phyloP scores from a whole-genome alignment of 208 protist species.

The Trypanosoma avium region DNA sequence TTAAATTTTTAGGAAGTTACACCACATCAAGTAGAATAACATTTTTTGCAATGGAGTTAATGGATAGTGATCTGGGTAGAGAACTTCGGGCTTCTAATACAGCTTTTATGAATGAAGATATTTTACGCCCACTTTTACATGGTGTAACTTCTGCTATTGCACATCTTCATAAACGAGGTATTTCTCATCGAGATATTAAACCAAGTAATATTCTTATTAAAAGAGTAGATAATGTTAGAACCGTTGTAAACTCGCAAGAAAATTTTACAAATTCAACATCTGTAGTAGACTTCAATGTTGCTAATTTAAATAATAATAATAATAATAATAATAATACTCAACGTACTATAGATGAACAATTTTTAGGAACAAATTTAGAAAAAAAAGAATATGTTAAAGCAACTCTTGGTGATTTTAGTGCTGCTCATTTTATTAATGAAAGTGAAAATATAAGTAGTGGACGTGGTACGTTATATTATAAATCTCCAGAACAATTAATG shows the following conservation, averaged over 20 bases:
- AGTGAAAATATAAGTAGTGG: conserved; percentile 27
- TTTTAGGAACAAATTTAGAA: too few relatives aligned
- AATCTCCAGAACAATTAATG: conserved; percentile 75
- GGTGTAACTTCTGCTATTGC: conserved; percentile 51
- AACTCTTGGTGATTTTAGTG: conserved; percentile 73
- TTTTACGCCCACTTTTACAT: conserved; percentile 40
- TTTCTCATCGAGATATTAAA: conserved; percentile 83
- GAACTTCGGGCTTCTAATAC: conserved; percentile 56
- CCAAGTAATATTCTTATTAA: conserved; percentile 82
- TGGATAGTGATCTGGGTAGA: conserved; percentile 73
- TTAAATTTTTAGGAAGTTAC: conserved; percentile 52
- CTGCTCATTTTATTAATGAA: conserved; percentile 45
- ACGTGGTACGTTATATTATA: conserved; percentile 80
- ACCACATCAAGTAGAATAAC: conserved; percentile 36
- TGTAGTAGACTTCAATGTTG: too few relatives aligned
- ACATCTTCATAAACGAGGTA: conserved; percentile 53
- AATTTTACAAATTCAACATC: too few relatives aligned
- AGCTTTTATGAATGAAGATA: conserved; percentile 40
- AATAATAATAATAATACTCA: conserved; percentile 2
- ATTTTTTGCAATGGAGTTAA: conserved; percentile 77
- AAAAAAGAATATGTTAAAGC: conserved; percentile 35
- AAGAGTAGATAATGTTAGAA: not conserved
- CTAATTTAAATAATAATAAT: conserved; percentile 2
- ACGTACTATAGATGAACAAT: not conserved
- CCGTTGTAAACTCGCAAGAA: not conserved